Percentiles rank a stretch among this genome's conserved stretches.
phyloP scores from a whole-genome alignment of 169 alveolate species.

The Plasmodium billcollinsi region DNA sequence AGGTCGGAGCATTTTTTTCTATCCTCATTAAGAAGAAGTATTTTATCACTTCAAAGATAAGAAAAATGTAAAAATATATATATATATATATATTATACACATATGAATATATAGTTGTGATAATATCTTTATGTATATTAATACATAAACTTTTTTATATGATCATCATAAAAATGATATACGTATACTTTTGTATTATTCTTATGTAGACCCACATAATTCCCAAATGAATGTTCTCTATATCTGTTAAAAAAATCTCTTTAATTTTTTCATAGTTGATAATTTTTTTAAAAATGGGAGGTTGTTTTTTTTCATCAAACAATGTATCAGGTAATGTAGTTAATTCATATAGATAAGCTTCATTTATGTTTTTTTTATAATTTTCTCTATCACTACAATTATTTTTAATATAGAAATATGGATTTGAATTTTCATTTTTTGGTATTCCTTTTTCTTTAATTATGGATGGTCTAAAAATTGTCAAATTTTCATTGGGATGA shows the following conservation, averaged over 20 bases:
- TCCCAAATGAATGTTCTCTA: constrained; percentile 9
- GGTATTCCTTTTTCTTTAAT: no score
- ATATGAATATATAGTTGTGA: background rate
- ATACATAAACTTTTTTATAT: no score
- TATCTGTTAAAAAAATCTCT: constrained; percentile 14
- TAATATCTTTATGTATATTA: no score
- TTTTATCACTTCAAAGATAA: constrained; percentile 13
- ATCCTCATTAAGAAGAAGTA: constrained; percentile 44
- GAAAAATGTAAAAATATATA: background rate
- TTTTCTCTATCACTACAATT: constrained; percentile 2
- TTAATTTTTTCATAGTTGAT: constrained; percentile 13
- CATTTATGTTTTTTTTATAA: constrained; percentile 28
- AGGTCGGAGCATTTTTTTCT: constrained; percentile 35
- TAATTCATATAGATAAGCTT: constrained; percentile 34
- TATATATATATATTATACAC: background rate
- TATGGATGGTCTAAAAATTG: no score
- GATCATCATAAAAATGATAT: background rate
- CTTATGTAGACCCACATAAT: constrained; percentile 24
- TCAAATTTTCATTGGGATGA: background rate
- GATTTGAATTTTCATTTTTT: background rate
- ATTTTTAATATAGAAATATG: background rate
- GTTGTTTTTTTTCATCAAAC: constrained; percentile 41
- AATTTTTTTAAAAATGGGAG: constrained; percentile 32
- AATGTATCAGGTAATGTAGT: constrained; percentile 22
- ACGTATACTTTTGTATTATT: background rate